phyloP scores from a whole-genome alignment of 2,329 filamentous ascomycete genomes.

The Penicillium brasilianum region DNA sequence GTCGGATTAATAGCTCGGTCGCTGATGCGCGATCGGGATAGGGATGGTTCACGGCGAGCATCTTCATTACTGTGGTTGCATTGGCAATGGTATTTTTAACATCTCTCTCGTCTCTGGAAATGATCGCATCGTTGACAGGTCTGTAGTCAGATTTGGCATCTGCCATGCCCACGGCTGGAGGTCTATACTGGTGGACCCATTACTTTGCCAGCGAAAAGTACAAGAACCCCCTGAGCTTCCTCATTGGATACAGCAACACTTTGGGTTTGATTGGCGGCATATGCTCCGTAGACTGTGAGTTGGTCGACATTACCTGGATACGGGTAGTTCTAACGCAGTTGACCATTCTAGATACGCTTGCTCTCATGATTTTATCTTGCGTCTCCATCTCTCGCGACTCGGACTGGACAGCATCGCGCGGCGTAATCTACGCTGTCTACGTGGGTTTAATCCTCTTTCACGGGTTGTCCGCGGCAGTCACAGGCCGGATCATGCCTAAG shows the following conservation, averaged over 20 bases:
- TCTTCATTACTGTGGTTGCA: constrained; percentile 63
- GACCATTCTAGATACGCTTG: constrained; percentile 32
- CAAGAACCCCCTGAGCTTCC: constrained; percentile 62
- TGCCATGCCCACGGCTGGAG: constrained; percentile 64
- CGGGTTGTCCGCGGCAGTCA: constrained; percentile 58
- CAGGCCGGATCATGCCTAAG: constrained; percentile 63
- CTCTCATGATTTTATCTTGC: constrained; percentile 55
- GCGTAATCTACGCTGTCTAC: constrained; percentile 63
- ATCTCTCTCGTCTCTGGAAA: neutral
- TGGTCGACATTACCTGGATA: neutral
- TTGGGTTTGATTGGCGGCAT: constrained; percentile 64
- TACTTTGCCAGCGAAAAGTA: constrained; percentile 61
- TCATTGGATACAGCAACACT: constrained; percentile 67
- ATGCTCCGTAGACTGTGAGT: constrained; percentile 63
- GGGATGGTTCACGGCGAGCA: constrained; percentile 61
- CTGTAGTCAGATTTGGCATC: constrained; percentile 56
- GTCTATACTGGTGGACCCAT: constrained; percentile 65
- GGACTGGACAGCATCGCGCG: constrained; percentile 60
- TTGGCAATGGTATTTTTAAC: constrained; percentile 58
- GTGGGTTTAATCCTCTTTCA: constrained; percentile 60
- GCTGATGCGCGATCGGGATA: constrained; percentile 12
- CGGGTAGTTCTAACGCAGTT: neutral
- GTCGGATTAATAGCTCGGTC: neutral
- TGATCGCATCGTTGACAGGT: neutral
- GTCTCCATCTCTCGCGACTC: constrained; percentile 63